Conservation (phyloP, 768 basidiomycete species). For the Suillus bovinus region DNA sequence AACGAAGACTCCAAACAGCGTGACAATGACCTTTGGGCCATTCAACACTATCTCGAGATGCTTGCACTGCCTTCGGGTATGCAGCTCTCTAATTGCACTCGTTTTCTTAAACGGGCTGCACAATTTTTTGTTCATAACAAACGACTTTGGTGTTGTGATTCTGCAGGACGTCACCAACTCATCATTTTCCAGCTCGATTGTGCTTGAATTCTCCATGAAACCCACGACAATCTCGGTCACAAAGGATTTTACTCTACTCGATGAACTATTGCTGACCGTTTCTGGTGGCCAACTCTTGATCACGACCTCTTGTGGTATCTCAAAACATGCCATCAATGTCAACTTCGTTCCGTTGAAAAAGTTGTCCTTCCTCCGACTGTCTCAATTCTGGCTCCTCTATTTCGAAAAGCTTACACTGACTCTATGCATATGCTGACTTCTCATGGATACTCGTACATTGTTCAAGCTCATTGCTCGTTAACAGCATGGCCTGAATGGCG, state of each 20-base stretch:
- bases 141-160: slow-evolving; percentile 24
- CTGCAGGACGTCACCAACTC: slow-evolving; percentile 22
- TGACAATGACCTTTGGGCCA: not conserved
- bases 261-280: slow-evolving; percentile 16
- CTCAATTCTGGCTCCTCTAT: slow-evolving; percentile 2
- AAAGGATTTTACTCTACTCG: slow-evolving; percentile 9
- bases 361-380: no score
- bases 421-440: slow-evolving; percentile 41
- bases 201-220: not conserved
- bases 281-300: slow-evolving; percentile 33
- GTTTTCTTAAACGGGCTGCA: not conserved
- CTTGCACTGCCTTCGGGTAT: slow-evolving; percentile 1
- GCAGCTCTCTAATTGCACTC: not conserved
- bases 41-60: not conserved
- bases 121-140: slow-evolving; percentile 20
- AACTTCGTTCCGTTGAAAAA: no score
- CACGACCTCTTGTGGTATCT: slow-evolving; percentile 34
- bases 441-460: slow-evolving; percentile 33
- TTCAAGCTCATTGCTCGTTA: slow-evolving; percentile 39
- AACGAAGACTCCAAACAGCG: not conserved
- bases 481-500: slow-evolving; percentile 34
- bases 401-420: slow-evolving; percentile 37
- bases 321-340: slow-evolving; percentile 37
- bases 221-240: slow-evolving; percentile 10
- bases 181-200: slow-evolving; percentile 13